Evolutionary conservation across 2,329 filamentous ascomycete genomes (phyloP).

Genomic region (Alternaria triticimaculans): DNA sequence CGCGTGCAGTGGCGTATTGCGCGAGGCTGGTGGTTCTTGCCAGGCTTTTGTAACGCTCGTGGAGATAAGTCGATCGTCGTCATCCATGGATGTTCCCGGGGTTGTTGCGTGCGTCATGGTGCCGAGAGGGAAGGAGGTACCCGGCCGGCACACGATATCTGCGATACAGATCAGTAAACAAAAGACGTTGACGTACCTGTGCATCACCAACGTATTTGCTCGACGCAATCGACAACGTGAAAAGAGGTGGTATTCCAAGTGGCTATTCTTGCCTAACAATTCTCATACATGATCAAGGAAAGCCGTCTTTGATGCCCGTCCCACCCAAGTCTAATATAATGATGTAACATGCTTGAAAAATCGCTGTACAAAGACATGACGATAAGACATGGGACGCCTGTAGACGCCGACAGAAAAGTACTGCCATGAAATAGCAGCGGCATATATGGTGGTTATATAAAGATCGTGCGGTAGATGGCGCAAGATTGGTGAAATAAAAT

Average conservation of each 20-base stretch:
- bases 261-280: not conserved
- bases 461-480: not conserved
- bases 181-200: not conserved
- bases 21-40: not conserved
- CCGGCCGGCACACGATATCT: not conserved
- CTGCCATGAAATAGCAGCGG: not conserved
- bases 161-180: not conserved
- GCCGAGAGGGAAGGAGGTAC: not conserved
- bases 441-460: not conserved
- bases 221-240: not conserved
- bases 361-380: not conserved
- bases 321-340: not conserved
- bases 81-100: not conserved
- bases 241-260: not conserved
- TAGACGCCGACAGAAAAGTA: not conserved
- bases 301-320: not conserved
- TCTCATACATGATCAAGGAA: not conserved
- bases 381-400: not conserved
- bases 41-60: not conserved
- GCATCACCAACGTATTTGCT: not conserved
- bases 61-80: not conserved
- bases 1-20: not conserved
- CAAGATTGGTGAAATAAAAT: not conserved
- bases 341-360: not conserved
- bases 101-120: not conserved